These are phyloP conservation scores for Starmerella sp. DNA, from an alignment of 805 yeast genomes.

Conservation along the genomic window DNA sequence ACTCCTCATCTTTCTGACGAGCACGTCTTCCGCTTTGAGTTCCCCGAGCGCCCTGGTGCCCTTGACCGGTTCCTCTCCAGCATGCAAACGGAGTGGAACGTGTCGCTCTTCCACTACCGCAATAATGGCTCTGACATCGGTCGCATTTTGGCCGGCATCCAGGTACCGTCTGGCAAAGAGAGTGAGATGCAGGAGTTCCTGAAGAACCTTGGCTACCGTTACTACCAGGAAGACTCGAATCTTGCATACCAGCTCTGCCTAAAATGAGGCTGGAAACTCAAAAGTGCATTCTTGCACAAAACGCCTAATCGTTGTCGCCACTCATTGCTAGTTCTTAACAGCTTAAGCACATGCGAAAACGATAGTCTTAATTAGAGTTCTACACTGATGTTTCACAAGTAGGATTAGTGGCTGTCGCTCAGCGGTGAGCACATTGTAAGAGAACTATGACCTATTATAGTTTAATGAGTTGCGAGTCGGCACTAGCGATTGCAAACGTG, in stretches of 20 bases:
- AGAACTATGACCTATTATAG: not conserved
- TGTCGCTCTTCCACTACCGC: constrained; percentile 90
- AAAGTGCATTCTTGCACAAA: not conserved
- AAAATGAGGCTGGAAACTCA: constrained; percentile 11
- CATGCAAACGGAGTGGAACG: constrained; percentile 73
- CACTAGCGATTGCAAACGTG: too few species aligned
- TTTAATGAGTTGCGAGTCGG: not conserved
- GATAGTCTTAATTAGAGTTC: too few species aligned
- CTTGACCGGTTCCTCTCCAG: constrained; percentile 64
- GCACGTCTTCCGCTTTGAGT: constrained; percentile 71
- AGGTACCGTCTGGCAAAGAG: constrained; percentile 62
- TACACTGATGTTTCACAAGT: too few species aligned
- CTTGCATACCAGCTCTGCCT: constrained; percentile 74
- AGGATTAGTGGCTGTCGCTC: too few species aligned
- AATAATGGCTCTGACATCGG: constrained; percentile 95
- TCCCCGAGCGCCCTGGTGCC: constrained; percentile 97
- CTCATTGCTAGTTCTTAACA: too few species aligned
- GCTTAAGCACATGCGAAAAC: too few species aligned
- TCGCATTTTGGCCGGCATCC: constrained; percentile 80
- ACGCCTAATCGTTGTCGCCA: too few species aligned
- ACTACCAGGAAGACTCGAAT: constrained; percentile 73
- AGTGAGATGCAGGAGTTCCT: constrained; percentile 58
- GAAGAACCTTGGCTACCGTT: constrained; percentile 61
- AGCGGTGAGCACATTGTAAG: too few species aligned
- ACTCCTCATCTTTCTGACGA: constrained; percentile 63